Evolutionary conservation across 352 stramenopile genomes (phyloP), one percentile per base, ranked within the genome.

Genomic region (Pythium coloratum): DNA sequence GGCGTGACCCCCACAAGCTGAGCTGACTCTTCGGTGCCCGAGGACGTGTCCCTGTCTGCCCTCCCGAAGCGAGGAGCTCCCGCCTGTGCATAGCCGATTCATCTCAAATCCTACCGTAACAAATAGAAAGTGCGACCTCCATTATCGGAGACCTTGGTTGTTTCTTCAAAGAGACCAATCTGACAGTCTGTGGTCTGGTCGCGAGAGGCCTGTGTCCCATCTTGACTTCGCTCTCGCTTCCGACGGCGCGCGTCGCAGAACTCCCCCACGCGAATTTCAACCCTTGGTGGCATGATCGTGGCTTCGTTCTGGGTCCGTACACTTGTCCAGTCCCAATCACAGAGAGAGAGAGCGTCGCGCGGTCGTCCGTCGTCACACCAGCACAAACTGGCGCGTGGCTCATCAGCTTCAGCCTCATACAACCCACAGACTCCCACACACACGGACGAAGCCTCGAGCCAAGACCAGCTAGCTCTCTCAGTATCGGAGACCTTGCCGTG

Each of bases 1-100:
- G n/a, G n/a, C n/a, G n/a, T n/a, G n/a, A n/a, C n/a, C n/a, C n/a
- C n/a, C n/a, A n/a, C n/a, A n/a, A n/a, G n/a, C n/a, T 4, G n/a
- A 51, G 18, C 44, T 51, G 44, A 51, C 44, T 51, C 44, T 51
- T 51, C 44, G 44, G 44, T 51, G 44, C 44, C 44, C 44, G 44
- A 51, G 44, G 44, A 14, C 44, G n/a, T 8, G 16, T 2, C 16
- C 6, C 44, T 51, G 44, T 28, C 44, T 51, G 44, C 44, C 44
- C 40, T 20, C 40, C 40, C 40, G 44, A n/a, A n/a, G n/a, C n/a
- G n/a, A n/a, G n/a, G n/a, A n/a, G n/a, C n/a, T n/a, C 18, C 18
- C 44, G 6, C 44, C 20, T 32, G 42, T 49, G n/a, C 44, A 51
- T 51, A 51, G 20, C 44, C 44, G 20, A 51, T 8, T 8, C 44